phyloP scores from a whole-genome alignment of 83 land plant species.

The Diphasiastrum complanatum region DNA sequence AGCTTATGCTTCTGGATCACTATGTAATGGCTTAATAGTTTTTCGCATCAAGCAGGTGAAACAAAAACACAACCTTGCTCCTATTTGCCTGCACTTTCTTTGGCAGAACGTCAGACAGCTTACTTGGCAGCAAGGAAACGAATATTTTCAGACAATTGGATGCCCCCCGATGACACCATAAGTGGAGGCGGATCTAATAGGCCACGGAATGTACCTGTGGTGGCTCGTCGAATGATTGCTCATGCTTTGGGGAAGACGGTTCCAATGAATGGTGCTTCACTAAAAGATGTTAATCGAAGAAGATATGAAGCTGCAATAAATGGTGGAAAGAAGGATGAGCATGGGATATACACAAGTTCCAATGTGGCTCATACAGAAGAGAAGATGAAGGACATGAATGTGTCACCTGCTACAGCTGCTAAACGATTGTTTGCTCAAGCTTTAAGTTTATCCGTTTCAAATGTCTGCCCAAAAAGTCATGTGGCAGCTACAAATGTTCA shows the following conservation, averaged over 20 bases:
- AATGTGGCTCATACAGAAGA: too few species aligned
- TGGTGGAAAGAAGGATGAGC: too few species aligned
- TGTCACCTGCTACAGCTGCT: too few species aligned
- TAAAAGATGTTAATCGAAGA: too few species aligned
- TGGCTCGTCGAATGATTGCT: constrained; percentile 93
- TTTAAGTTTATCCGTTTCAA: too few species aligned
- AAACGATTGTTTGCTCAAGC: too few species aligned
- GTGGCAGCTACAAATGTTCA: too few species aligned
- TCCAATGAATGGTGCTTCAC: too few species aligned
- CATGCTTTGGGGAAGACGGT: constrained; percentile 89
- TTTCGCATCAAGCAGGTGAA: background rate
- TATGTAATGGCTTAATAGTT: background rate
- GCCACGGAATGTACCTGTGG: constrained; percentile 67
- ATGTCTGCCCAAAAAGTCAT: too few species aligned
- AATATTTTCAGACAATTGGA: constrained; percentile 45
- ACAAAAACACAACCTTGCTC: background rate
- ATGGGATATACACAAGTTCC: too few species aligned
- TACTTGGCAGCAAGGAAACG: constrained; percentile 85
- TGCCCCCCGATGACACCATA: constrained; percentile 22
- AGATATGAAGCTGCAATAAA: too few species aligned
- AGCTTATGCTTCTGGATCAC: background rate
- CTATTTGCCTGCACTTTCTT: constrained; percentile 30
- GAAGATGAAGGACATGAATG: too few species aligned
- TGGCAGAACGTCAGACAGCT: constrained; percentile 79
- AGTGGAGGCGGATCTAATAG: constrained; percentile 34